Base-by-base conservation (phyloP, 2,329 filamentous ascomycete genomes). In the Aspergillus sp. region DNA sequence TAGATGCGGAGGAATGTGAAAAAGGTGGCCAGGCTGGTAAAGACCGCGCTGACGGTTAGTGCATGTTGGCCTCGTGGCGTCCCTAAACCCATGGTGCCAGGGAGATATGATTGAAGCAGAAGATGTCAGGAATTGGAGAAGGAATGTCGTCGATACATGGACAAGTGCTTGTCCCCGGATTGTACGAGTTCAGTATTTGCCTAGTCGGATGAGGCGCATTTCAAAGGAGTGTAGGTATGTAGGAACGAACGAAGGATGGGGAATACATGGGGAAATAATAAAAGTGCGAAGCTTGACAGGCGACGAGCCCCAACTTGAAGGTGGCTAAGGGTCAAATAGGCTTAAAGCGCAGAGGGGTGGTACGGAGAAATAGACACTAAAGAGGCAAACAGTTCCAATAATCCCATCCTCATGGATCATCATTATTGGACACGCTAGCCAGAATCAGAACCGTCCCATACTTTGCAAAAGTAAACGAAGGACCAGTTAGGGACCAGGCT, bases 1-100 rank as follows among this genome's bases (percentile, higher is more conserved):
- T 73, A 76, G 45, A 77, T 67, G 6, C 74, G 71, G n/a, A 72
- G 49, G 3, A 55, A 56, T n/a, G 74, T 68, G 41, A 75, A 66
- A 0, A 61, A 34, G 10, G 65, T 64, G 3, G 68, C 64, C 16
- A 75, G 60, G 31, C 45, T 54, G 2, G 67, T 69, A 40, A 70
- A 69, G 32, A 64, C 57, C n/a, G 53, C 62, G 52, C 63, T 69
- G 40, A 64, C 49, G 36, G 58, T 58, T n/a, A 69, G 58, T 40
- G 65, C 66, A 32, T 59, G 45, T 46, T 45, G 59, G 40, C 67
- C 66, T 11, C 66, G 62, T 19, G 60, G 11, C 23, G 62, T 62
- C 17, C 63, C 66, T 43, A 67, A 52, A 13, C 59, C 47, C 65
- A 68, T 68, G 20, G 21, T 64, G 21, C 7, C 40, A 29, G 17